Base-by-base conservation (phyloP, 2,329 filamentous ascomycete species). In the Periconia digitata region DNA sequence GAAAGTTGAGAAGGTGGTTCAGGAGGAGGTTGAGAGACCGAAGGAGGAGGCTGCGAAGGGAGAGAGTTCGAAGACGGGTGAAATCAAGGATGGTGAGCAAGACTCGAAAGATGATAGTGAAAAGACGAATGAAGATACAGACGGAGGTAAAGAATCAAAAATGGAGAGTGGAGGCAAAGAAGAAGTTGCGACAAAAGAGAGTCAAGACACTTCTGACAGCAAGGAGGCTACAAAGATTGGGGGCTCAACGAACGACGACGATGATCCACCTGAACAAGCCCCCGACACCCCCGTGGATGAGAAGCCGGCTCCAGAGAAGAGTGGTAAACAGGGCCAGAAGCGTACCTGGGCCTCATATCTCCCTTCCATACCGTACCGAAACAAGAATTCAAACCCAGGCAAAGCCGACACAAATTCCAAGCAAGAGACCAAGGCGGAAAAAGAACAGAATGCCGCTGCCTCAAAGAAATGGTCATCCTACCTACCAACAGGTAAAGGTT, bases 391-490 rank as follows among this genome's bases (percentile, higher is more conserved):
- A 29, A 39, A 47, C 39, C 40, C 39, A 35, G 29, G 10, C 35
- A 37, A 43, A 12, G 56, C 51, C 38, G 56, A 62, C 29, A 38
- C 46, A 8, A 55, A 58, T 6, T 41, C 49, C 5, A 51, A 59
- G 29, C 53, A 59, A 2, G 60, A 58, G 12, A 39, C 59, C 3
- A 61, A 67, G 39, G 54, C 60, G 12, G 58, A 69, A 38, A 67
- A 70, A 45, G 58, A 61, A 13, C 59, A 65, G 37, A 65, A 67
- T n/a, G 67, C 67, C 40, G 67, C 62, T 15, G 60, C 63, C 12
- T 69, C 67, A 2, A 69, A 71, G 51, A 73, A 71, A 38, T 79
- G 76, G 76, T 69, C 67, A 1, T 73, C 73, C 0, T 78, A 78
- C 51, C 66, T 79, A 40, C 74, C 74, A 1, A 74, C 73, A 10